Percentiles rank a stretch among this genome's conserved stretches.
Evolutionary conservation across 306 rosid species (phyloP).

Genomic region (Ochetophila trinervis): DNA sequence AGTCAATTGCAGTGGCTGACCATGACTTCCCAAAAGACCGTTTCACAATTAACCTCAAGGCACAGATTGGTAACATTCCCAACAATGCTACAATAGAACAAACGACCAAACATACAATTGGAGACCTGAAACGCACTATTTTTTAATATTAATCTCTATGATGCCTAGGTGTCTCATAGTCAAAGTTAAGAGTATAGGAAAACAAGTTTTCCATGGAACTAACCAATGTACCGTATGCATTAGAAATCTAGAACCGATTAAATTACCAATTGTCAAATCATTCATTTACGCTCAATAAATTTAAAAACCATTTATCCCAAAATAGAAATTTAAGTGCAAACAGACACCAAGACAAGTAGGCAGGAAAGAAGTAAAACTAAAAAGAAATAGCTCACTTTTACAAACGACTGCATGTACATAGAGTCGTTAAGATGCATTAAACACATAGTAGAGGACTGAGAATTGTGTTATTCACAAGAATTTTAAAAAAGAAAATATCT

Average conservation of each 20-base stretch:
- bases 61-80: constrained; percentile 58
- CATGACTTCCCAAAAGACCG: constrained; percentile 64
- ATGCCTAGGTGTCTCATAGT: constrained; percentile 12
- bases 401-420: not conserved
- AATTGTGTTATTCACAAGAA: not conserved
- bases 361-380: not conserved
- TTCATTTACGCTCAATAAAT: not conserved
- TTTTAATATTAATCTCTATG: constrained; percentile 22
- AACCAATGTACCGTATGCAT: not conserved
- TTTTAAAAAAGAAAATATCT: constrained; percentile 7
- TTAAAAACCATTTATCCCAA: not conserved
- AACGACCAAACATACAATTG: constrained; percentile 40
- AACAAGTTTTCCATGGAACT: not conserved
- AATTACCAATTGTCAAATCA: constrained; percentile 15
- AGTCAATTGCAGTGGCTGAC: constrained; percentile 74
- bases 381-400: not conserved
- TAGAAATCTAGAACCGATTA: constrained; percentile 10
- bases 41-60: constrained; percentile 51
- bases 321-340: not conserved
- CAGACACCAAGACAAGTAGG: not conserved
- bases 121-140: constrained; percentile 53
- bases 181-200: not conserved
- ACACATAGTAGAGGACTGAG: not conserved
- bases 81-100: constrained; percentile 50
- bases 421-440: constrained; percentile 4